Base-by-base conservation (phyloP, 2,329 filamentous ascomycete species). In the Grosmannia penicillata region DNA sequence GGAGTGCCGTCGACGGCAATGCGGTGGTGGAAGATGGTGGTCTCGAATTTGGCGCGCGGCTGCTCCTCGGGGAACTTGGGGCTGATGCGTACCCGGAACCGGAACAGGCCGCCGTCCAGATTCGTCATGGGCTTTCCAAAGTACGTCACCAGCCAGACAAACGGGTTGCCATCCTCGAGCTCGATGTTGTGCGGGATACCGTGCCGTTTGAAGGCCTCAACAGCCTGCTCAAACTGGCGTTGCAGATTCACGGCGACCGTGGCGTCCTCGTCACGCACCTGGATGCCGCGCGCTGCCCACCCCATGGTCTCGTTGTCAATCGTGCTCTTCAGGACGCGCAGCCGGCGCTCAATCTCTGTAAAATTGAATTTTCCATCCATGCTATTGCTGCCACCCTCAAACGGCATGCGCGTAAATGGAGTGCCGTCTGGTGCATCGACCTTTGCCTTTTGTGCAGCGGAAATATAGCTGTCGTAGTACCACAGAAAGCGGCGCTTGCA, bases 91-190 rank as follows among this genome's bases (percentile, higher is more conserved):
- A 96, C 66, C 49, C 70, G 79, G 55, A 95, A 79, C 43, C 74
- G 75, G 62, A 96, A 89, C 43, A 96, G 71, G 2, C 89, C 86
- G 14, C 87, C 89, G 49, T 96, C 89, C 2, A 96, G 72, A 48
- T 93, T 86, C 6, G 86, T 93, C 80, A 91, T 93, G 1, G 86
- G 84, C 39, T 79, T 74, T 21, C 91, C 91, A 53, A 95, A 93
- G 54, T 94, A 87, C 2, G 84, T 91, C 43, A 96, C 56, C 17
- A 70, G 58, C 91, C 91, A 96, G 17, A 89, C 68, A 52, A 95
- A 95, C 0, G 89, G 87, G 50, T 95, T 96, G 28, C 68, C 72
- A 46, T 91, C 68, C 23, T 82, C 77, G 7, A 96, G 63, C 40
- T 77, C 72, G 27, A 96, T 62, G 48, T 86, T 79, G 41, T 94